A percentile compares a stretch with the other conserved stretches of the same genome.
Evolutionary conservation across 2,329 filamentous ascomycete genomes (phyloP).

Genomic region (Epichloe sp.): DNA sequence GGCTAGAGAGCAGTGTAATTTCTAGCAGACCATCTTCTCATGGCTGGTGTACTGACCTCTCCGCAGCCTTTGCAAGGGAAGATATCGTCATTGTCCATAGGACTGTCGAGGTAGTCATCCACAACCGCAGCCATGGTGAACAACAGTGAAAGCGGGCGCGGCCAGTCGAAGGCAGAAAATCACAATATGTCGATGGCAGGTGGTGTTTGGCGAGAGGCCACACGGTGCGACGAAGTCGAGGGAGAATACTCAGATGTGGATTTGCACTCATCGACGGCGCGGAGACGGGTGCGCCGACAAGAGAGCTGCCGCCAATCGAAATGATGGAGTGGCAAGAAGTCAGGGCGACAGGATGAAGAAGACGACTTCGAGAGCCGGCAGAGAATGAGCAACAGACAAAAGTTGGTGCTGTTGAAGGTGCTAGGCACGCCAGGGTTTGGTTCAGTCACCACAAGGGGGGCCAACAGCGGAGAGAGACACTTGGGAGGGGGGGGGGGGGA

Average conservation of each 20-base stretch:
- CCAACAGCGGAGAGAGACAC: background rate
- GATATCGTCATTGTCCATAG: slow-evolving; percentile 67
- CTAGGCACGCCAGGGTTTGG: background rate
- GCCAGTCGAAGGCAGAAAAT: background rate
- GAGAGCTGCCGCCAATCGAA: background rate
- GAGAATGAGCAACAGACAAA: slow-evolving; percentile 1
- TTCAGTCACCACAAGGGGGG: background rate
- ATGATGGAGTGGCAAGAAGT: background rate
- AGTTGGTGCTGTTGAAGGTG: background rate
- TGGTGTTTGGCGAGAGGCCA: background rate
- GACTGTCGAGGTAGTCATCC: slow-evolving; percentile 49
- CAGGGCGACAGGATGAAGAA: background rate
- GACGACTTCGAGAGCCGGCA: background rate
- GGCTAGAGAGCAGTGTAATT: background rate
- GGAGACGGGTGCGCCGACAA: background rate
- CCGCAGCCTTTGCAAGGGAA: slow-evolving; percentile 90
- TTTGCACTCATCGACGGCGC: slow-evolving; percentile 1
- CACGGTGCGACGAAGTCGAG: background rate
- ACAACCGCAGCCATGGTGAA: slow-evolving; percentile 34
- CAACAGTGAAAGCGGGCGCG: background rate
- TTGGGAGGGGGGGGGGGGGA: no score
- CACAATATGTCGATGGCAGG: background rate
- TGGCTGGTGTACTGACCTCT: slow-evolving; percentile 43
- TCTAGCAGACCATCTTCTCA: background rate
- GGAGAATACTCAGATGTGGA: background rate